Percentiles rank a stretch among this genome's conserved stretches.
Evolutionary conservation across 495 filamentous ascomycete species (phyloP).

Genomic region (Xylaria nigripes): DNA sequence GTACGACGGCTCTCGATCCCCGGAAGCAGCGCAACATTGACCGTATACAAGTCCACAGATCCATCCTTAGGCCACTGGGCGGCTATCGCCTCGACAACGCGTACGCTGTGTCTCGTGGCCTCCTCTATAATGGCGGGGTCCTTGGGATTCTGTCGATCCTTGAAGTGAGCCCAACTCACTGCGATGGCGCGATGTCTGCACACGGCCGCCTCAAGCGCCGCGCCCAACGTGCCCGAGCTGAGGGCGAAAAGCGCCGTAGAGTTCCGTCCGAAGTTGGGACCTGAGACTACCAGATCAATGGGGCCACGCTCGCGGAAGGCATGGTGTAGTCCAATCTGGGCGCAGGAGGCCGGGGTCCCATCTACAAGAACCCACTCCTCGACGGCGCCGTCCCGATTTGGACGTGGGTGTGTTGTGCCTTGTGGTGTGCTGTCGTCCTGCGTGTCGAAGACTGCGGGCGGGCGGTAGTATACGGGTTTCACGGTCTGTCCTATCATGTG

Average conservation of each 20-base stretch:
- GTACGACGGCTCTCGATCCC: constrained; percentile 59
- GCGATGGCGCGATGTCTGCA: constrained; percentile 72
- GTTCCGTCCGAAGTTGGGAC: constrained; percentile 94
- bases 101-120: constrained; percentile 60
- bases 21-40: constrained; percentile 78
- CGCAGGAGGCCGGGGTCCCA: constrained; percentile 78
- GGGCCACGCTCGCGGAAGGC: constrained; percentile 72
- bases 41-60: constrained; percentile 67
- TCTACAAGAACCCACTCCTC: constrained; percentile 94
- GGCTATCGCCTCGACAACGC: constrained; percentile 68
- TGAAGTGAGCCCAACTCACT: constrained; percentile 80
- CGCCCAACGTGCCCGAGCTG: constrained; percentile 82
- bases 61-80: constrained; percentile 60
- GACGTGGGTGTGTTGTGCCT: constrained; percentile 30
- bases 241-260: constrained; percentile 88
- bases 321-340: constrained; percentile 81
- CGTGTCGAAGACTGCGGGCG: constrained; percentile 44
- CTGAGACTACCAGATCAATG: constrained; percentile 79
- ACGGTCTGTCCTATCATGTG: constrained; percentile 82
- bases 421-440: constrained; percentile 23
- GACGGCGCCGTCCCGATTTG: constrained; percentile 36
- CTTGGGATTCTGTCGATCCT: constrained; percentile 50
- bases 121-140: constrained; percentile 68
- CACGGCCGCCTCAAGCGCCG: constrained; percentile 84
- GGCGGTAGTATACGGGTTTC: constrained; percentile 81